phyloP scores from a whole-genome alignment of 306 rosid genomes.

The Vicia faba region DNA sequence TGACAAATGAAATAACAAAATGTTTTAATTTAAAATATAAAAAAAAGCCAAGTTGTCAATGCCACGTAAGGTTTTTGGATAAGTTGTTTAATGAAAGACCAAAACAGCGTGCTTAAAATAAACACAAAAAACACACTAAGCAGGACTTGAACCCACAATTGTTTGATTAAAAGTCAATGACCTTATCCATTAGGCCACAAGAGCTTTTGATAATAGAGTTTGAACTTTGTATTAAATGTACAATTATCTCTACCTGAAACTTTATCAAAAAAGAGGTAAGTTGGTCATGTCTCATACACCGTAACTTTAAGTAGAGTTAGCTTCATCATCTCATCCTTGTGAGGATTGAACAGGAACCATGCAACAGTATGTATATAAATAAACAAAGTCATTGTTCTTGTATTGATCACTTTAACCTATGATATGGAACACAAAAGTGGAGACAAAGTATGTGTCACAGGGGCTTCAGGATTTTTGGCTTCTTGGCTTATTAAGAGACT shows the following conservation, averaged over 20 bases:
- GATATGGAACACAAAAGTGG: slow-evolving; percentile 50
- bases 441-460: slow-evolving; percentile 80
- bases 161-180: too few species aligned
- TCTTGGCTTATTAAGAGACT: slow-evolving; percentile 81
- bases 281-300: slow-evolving; percentile 5
- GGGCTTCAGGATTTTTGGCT: slow-evolving; percentile 88
- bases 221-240: not conserved
- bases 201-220: not conserved
- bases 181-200: slow-evolving; percentile 53
- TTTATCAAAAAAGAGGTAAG: not conserved
- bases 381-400: not conserved
- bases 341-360: slow-evolving; percentile 6
- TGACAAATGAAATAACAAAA: too few species aligned
- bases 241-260: not conserved
- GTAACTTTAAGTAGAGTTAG: slow-evolving; percentile 10
- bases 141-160: too few species aligned
- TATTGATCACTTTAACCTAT: not conserved
- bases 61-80: too few species aligned
- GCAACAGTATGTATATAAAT: not conserved
- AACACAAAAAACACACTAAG: too few species aligned
- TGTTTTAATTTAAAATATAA: too few species aligned
- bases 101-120: too few species aligned
- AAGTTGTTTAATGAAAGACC: too few species aligned
- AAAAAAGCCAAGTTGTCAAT: too few species aligned
- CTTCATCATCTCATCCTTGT: slow-evolving; percentile 37